These are phyloP conservation scores for Bacterosira constricta DNA, from an alignment of 108 stramenopile genomes.

Conservation along the genomic window DNA sequence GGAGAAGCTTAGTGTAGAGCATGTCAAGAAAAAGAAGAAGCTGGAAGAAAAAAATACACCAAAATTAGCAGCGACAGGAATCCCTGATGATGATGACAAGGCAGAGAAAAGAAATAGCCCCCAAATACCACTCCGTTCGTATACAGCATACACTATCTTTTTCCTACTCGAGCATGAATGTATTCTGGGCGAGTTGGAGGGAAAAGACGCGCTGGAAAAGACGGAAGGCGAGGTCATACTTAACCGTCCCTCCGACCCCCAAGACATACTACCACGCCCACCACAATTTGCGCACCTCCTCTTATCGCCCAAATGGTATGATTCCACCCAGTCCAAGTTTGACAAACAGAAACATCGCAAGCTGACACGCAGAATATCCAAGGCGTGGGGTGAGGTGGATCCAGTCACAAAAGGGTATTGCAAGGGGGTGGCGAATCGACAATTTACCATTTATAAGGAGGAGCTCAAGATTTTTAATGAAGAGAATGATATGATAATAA, in stretches of 20 bases:
- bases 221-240: neutral
- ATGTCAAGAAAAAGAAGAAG: too few relatives aligned
- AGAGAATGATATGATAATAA: too few relatives aligned
- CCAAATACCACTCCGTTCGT: too few relatives aligned
- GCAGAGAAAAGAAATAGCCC: too few relatives aligned
- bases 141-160: conserved; percentile 31
- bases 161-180: conserved; percentile 33
- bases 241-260: conserved; percentile 28
- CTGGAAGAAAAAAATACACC: too few relatives aligned
- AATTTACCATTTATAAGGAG: conserved; percentile 22
- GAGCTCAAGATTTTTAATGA: conserved; percentile 11
- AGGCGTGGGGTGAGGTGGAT: conserved; percentile 60
- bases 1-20: too few relatives aligned
- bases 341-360: conserved; percentile 38
- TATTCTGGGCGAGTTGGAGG: conserved; percentile 27
- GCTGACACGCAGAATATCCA: conserved; percentile 38
- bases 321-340: conserved; percentile 18
- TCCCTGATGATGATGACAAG: too few relatives aligned
- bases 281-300: conserved; percentile 31
- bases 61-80: too few relatives aligned
- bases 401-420: conserved; percentile 53
- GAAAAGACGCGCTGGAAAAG: neutral
- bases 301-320: conserved; percentile 28
- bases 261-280: conserved; percentile 36
- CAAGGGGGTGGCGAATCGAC: conserved; percentile 43